Conservation (phyloP, 1,284 basidiomycete species). For the Athelia sp. region DNA sequence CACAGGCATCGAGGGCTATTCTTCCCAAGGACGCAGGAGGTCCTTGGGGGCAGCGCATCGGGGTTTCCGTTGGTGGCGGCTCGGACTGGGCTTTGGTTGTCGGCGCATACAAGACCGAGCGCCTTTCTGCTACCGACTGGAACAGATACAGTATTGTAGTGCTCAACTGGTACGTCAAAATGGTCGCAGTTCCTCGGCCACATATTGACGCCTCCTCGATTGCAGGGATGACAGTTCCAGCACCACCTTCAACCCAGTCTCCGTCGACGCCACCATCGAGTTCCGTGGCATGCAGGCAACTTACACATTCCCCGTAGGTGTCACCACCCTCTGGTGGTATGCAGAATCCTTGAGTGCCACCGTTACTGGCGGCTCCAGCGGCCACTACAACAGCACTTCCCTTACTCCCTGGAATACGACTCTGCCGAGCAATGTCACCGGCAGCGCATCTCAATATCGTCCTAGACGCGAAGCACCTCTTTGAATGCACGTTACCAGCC, state of each 20-base stretch:
- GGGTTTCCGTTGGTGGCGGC: slow-evolving; percentile 30
- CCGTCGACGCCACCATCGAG: slow-evolving; percentile 36
- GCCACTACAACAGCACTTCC: no score
- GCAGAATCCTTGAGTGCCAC: background rate
- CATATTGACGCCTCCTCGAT: background rate
- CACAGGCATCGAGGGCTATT: slow-evolving; percentile 37
- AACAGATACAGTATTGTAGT: slow-evolving; percentile 34
- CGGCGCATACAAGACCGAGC: slow-evolving; percentile 35
- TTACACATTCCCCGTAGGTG: slow-evolving; percentile 42
- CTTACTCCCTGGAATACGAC: no score
- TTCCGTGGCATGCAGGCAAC: slow-evolving; percentile 35
- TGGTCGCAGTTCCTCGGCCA: slow-evolving; percentile 1
- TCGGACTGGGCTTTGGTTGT: slow-evolving; percentile 33
- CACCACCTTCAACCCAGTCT: slow-evolving; percentile 32
- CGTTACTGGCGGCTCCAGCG: no score
- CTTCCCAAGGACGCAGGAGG: slow-evolving; percentile 36
- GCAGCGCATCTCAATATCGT: no score
- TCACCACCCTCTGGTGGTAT: background rate
- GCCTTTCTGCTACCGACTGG: slow-evolving; percentile 33
- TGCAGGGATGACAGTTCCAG: slow-evolving; percentile 28
- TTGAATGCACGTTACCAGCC: no score
- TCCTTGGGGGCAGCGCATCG: slow-evolving; percentile 36
- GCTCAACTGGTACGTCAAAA: slow-evolving; percentile 20
- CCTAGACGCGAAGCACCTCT: no score
- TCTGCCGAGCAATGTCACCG: no score